Percentiles rank a stretch among this genome's conserved stretches.
Conservation (phyloP, 257 asterid genomes). For the Solanum lycopersicoides region DNA sequence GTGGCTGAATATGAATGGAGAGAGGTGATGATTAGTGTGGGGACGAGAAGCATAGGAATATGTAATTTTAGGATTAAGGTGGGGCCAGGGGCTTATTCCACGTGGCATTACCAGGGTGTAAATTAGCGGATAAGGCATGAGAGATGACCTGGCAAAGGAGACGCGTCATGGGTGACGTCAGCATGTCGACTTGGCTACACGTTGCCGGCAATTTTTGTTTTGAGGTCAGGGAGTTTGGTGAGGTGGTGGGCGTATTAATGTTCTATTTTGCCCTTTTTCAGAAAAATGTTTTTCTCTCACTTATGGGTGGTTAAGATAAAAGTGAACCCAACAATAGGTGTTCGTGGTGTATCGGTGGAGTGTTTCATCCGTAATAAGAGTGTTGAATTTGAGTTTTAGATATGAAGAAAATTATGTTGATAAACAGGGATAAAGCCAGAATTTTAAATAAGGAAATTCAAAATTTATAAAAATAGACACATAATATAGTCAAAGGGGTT, state of each 20-base stretch:
- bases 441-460: no score
- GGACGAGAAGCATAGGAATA: neutral
- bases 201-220: neutral
- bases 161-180: constrained; percentile 10
- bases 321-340: neutral
- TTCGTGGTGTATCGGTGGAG: no score
- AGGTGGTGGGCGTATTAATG: neutral
- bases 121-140: constrained; percentile 18
- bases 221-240: neutral
- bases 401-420: no score
- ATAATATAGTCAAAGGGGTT: no score
- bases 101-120: constrained; percentile 12
- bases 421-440: no score
- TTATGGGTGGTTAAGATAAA: neutral
- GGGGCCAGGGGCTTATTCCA: neutral
- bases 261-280: neutral
- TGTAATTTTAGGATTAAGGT: neutral
- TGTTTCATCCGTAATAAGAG: no score
- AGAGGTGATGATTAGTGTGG: neutral
- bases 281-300: neutral
- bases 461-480: no score
- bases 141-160: neutral
- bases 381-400: no score
- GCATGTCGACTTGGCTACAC: neutral
- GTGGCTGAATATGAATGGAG: neutral